phyloP scores from a whole-genome alignment of 352 stramenopile genomes.

The Phytophthora lateralis region DNA sequence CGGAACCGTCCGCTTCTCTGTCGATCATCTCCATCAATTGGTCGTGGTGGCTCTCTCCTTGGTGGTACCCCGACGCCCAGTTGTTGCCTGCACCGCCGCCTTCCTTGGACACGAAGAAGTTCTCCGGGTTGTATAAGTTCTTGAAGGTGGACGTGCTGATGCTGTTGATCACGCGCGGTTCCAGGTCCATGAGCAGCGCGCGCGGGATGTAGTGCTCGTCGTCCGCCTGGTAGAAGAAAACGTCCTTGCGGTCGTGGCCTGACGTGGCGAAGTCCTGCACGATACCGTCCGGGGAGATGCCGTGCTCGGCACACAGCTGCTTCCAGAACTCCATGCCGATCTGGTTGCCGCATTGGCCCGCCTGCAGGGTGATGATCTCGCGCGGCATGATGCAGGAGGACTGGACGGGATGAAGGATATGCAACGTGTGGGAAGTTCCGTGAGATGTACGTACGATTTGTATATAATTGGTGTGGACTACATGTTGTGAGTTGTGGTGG shows the following conservation, averaged over 20 bases:
- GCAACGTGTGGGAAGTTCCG: too few relatives aligned
- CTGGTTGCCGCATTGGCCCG: conserved; percentile 99
- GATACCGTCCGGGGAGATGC: conserved; percentile 97
- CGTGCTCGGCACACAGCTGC: conserved; percentile 98
- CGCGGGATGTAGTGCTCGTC: conserved; percentile 99
- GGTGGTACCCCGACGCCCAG: conserved; percentile 92
- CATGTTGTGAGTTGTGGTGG: not conserved
- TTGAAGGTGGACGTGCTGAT: conserved; percentile 93
- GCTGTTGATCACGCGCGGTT: conserved; percentile 94
- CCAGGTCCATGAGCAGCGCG: conserved; percentile 98
- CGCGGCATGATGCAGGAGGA: conserved; percentile 80
- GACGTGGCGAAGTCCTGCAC: conserved; percentile 93
- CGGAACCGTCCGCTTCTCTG: conserved; percentile 95
- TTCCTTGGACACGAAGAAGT: conserved; percentile 95
- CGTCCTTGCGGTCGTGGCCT: conserved; percentile 98
- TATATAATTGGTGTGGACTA: conserved; percentile 3
- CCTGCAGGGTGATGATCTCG: conserved; percentile 99
- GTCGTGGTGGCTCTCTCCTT: conserved; percentile 95
- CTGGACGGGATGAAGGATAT: conserved; percentile 3
- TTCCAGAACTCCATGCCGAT: conserved; percentile 99
- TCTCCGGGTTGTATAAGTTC: conserved; percentile 99
- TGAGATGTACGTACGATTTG: too few relatives aligned
- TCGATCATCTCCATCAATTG: conserved; percentile 99
- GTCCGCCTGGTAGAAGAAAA: conserved; percentile 99
- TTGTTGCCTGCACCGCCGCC: conserved; percentile 93